Evolutionary conservation across 331 rosid species (phyloP), one percentile per base, ranked within the genome.

Genomic region (Rhamnella rubrinervis): DNA sequence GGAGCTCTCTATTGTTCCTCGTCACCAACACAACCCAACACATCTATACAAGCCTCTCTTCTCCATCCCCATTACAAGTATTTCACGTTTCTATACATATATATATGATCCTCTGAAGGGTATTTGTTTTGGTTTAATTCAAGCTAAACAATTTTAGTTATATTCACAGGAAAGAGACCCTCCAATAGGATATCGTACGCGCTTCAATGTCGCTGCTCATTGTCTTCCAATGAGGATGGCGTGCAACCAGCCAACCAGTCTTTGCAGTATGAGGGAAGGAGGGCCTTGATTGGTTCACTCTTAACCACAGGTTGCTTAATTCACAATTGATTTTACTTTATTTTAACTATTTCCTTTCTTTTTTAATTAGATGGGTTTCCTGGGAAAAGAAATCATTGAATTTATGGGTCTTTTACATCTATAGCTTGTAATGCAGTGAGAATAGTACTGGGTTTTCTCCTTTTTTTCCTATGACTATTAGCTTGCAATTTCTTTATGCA

Each of bases 231-330:
- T 5, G 76, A 77, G 26, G 66, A 75, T 41, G 47, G 57, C 65
- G 23, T 75, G 39, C 73, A 83, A 72, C 75, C 77, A 76, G 63
- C 75, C 63, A 62, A 73, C 39, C 57, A 63, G 38, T 76, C 85
- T 49, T 70, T 78, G 40, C 82, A 65, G 58, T 65, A 37, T 79
- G 90, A 90, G 66, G 96, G 96, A 81, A 86, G 96, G 52, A 88
- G 97, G 80, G 84, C 78, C 70, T 82, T 93, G 65, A 80, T 86
- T 52, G 82, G 79, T 71, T 80, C 73, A 78, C 82, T 88, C 68
- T 84, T 93, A 73, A 67, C 90, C 60, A 82, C 96, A 65, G 87
- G 98, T 93, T 71, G 35, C 55, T 31, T 49, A 49, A 0, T 38
- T 58, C 21, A 59, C 31, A 37, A 52, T 62, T 55, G 56, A 5